phyloP scores from a whole-genome alignment of 75 land plant species.

The Cunninghamia lanceolata region DNA sequence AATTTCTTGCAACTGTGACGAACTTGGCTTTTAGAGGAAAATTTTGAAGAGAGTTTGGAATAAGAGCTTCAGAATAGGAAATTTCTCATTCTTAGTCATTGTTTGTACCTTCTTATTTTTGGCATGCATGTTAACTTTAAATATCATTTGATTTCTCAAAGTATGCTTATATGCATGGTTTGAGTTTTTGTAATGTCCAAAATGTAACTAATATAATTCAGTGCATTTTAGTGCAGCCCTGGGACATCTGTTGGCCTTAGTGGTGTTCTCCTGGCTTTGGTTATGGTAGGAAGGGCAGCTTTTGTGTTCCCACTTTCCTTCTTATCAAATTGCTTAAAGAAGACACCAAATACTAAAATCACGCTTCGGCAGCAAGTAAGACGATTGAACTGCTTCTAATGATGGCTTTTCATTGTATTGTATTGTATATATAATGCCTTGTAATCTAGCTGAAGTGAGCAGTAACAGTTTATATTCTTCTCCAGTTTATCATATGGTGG shows the following conservation, averaged over 20 bases:
- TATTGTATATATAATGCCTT: background rate
- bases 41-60: background rate
- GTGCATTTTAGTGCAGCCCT: constrained; percentile 42
- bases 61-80: background rate
- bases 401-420: background rate
- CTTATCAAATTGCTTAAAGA: constrained; percentile 53
- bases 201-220: background rate
- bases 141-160: background rate
- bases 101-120: background rate
- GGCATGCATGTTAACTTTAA: background rate
- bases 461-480: constrained; percentile 1
- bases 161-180: background rate
- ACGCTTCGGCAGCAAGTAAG: constrained; percentile 65
- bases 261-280: constrained; percentile 49
- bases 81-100: background rate
- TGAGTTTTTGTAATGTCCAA: background rate
- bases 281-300: constrained; percentile 79
- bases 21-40: background rate
- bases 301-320: constrained; percentile 90
- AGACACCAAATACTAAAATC: constrained; percentile 41
- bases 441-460: background rate
- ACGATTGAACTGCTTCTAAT: constrained; percentile 1
- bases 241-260: constrained; percentile 59
- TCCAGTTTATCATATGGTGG: constrained; percentile 87
- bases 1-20: background rate